Evolutionary conservation across 2,329 filamentous ascomycete genomes (phyloP).

Genomic region (Aspergillus transmontanensis): DNA sequence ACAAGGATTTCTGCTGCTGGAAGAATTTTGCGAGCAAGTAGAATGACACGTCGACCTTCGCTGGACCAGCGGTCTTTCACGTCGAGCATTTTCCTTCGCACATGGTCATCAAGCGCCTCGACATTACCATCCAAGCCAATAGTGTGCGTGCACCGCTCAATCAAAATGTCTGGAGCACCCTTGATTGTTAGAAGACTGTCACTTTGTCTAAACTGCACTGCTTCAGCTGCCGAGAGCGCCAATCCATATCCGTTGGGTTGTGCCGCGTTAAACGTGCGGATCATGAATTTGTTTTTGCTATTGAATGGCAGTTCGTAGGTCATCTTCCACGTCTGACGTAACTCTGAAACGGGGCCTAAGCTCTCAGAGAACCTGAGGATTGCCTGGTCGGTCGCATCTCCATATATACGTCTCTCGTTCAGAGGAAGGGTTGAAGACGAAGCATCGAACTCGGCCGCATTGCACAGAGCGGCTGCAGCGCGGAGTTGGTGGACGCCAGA

Average conservation of each 20-base stretch:
- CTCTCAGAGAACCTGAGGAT: conserved; percentile 71
- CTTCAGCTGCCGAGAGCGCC: conserved; percentile 11
- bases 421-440: conserved; percentile 62
- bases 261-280: conserved; percentile 56
- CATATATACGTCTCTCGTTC: conserved; percentile 65
- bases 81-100: conserved; percentile 54
- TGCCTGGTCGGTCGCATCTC: conserved; percentile 76
- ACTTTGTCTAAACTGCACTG: conserved; percentile 3
- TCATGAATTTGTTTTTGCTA: conserved; percentile 83
- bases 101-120: conserved; percentile 51
- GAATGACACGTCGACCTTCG: conserved; percentile 67
- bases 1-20: conserved; percentile 42
- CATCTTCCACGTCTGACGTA: conserved; percentile 65
- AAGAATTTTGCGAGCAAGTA: conserved; percentile 65
- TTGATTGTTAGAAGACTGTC: conserved; percentile 68
- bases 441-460: conserved; percentile 74
- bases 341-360: conserved; percentile 61
- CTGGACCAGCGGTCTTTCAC: conserved; percentile 68
- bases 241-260: conserved; percentile 11
- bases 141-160: conserved; percentile 63
- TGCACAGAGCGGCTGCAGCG: conserved; percentile 67
- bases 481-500: conserved; percentile 58
- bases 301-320: conserved; percentile 74
- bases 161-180: conserved; percentile 73
- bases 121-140: conserved; percentile 59